A percentile compares a stretch with the other conserved stretches of the same genome.
phyloP scores from a whole-genome alignment of 148 eudicot species.

The Arbutus unedo region DNA sequence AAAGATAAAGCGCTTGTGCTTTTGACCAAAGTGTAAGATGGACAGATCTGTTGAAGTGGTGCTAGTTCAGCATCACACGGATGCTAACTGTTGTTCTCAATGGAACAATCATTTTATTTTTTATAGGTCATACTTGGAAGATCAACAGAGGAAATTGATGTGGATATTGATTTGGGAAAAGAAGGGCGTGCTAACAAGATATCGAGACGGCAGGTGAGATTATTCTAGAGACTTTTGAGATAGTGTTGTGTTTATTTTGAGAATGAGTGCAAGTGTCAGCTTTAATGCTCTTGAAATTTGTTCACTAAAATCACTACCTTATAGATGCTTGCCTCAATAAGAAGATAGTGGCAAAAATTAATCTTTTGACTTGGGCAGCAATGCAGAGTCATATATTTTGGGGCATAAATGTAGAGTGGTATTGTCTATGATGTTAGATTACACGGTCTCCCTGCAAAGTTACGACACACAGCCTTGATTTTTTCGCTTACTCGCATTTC shows the following conservation, averaged over 20 bases:
- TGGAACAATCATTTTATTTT: slow-evolving; percentile 5
- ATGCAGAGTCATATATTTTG: not conserved
- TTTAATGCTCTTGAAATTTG: not conserved
- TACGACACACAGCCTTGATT: not conserved
- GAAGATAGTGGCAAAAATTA: not conserved
- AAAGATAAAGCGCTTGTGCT: not conserved
- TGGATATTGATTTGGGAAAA: slow-evolving; percentile 81
- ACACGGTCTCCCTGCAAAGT: not conserved
- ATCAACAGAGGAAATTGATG: slow-evolving; percentile 64
- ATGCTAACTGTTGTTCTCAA: slow-evolving; percentile 8
- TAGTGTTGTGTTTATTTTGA: not conserved
- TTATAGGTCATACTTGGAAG: slow-evolving; percentile 79
- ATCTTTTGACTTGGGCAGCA: not conserved
- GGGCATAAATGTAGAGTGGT: not conserved
- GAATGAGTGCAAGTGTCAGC: not conserved
- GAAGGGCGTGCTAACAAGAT: slow-evolving; percentile 80
- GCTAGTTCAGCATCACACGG: not conserved
- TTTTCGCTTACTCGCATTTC: not conserved
- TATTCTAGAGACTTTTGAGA: slow-evolving; percentile 2
- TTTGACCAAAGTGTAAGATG: not conserved
- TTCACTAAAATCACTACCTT: not conserved
- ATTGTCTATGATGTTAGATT: not conserved
- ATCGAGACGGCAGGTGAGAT: slow-evolving; percentile 82
- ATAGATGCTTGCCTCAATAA: not conserved
- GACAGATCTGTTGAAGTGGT: not conserved